Percentiles rank a stretch among this genome's conserved stretches.
Evolutionary conservation across 768 basidiomycete genomes (phyloP).

Genomic region (Tephrocybe sp.): DNA sequence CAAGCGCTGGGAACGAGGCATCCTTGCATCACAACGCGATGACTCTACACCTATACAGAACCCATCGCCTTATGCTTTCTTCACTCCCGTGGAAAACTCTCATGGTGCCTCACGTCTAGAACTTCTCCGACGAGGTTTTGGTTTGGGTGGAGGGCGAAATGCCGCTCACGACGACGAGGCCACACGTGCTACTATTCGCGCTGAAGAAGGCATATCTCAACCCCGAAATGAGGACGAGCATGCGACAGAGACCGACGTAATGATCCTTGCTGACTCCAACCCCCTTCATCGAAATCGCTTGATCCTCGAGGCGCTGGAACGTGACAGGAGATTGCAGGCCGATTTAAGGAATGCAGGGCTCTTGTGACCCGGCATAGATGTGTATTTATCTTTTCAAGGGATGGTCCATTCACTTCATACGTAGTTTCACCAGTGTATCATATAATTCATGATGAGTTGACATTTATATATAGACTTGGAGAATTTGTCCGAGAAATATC

Average conservation of each 20-base stretch:
- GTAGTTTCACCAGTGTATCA: background rate
- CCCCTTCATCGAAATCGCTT: slow-evolving; percentile 43
- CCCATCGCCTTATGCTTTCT: slow-evolving; percentile 20
- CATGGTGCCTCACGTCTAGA: slow-evolving; percentile 38
- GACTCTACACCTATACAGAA: slow-evolving; percentile 22
- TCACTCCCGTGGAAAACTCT: slow-evolving; percentile 39
- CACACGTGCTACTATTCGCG: slow-evolving; percentile 22
- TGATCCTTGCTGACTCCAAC: slow-evolving; percentile 39
- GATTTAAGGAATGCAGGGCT: slow-evolving; percentile 68
- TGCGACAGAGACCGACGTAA: slow-evolving; percentile 32
- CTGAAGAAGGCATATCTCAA: slow-evolving; percentile 29
- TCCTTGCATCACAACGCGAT: slow-evolving; percentile 57
- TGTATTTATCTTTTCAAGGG: background rate
- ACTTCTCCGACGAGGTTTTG: slow-evolving; percentile 47
- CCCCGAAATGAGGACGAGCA: slow-evolving; percentile 20
- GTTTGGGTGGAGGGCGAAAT: slow-evolving; percentile 29
- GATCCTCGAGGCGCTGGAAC: slow-evolving; percentile 45
- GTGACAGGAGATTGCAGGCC: slow-evolving; percentile 57
- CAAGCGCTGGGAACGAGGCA: slow-evolving; percentile 83
- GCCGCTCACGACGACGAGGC: slow-evolving; percentile 27
- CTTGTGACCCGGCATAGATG: slow-evolving; percentile 34
- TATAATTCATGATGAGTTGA: background rate
- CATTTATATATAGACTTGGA: too few species aligned
- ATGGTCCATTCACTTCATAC: background rate
- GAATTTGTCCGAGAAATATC: background rate